Conservation (phyloP, 2,329 filamentous ascomycete genomes). For the Penicillium sp. region DNA sequence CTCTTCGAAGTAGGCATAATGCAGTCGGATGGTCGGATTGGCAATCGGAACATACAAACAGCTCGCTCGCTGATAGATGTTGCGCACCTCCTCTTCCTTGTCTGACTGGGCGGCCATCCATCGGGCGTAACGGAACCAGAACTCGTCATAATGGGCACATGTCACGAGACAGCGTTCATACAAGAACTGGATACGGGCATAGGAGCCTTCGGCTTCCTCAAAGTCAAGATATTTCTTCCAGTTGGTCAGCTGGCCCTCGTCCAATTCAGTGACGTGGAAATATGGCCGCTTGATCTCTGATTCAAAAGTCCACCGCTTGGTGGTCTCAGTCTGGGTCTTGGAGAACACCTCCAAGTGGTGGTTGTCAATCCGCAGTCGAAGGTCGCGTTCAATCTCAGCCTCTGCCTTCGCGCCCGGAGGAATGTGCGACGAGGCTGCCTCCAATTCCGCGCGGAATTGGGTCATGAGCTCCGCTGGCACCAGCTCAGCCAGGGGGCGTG, state of each 20-base stretch:
- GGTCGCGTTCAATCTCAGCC: conserved; percentile 76
- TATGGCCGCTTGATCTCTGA: conserved; percentile 93
- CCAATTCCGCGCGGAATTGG: conserved; percentile 69
- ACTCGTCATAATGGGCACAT: conserved; percentile 92
- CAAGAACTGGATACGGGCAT: conserved; percentile 70
- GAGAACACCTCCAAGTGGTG: conserved; percentile 79
- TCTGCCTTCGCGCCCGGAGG: conserved; percentile 57
- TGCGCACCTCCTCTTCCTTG: conserved; percentile 86
- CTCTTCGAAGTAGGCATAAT: conserved; percentile 95
- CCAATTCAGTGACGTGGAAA: conserved; percentile 92
- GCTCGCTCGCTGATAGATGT: conserved; percentile 84
- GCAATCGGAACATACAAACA: conserved; percentile 84
- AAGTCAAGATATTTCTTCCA: conserved; percentile 98
- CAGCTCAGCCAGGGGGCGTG: conserved; percentile 69
- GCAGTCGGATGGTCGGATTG: conserved; percentile 75
- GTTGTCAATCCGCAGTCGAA: conserved; percentile 74
- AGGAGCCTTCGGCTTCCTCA: conserved; percentile 81
- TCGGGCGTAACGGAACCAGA: conserved; percentile 94
- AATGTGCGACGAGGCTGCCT: conserved; percentile 49
- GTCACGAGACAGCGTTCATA: conserved; percentile 94
- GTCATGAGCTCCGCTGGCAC: conserved; percentile 65
- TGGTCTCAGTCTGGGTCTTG: conserved; percentile 79
- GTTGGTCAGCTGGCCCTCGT: conserved; percentile 77
- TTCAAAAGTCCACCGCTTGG: conserved; percentile 91
- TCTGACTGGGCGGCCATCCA: conserved; percentile 82